These are phyloP conservation scores for Puccinia novopanici DNA, from an alignment of 1,284 basidiomycete species.

Conservation along the genomic window DNA sequence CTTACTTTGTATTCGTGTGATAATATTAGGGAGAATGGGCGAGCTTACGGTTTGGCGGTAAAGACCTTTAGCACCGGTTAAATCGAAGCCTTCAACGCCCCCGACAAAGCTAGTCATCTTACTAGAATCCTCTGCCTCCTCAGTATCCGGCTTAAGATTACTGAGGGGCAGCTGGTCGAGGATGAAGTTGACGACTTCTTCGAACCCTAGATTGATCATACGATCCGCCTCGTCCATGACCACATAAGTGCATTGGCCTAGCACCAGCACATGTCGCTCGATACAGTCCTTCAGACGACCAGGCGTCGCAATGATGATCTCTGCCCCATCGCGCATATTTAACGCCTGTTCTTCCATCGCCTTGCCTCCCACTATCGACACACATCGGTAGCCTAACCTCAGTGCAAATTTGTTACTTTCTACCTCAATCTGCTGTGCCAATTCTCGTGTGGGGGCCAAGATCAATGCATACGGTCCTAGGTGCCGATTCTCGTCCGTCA, in stretches of 20 bases:
- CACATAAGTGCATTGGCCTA: slow-evolving; percentile 93
- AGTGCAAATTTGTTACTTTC: too few relatives aligned
- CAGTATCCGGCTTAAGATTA: slow-evolving; percentile 75
- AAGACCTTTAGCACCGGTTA: slow-evolving; percentile 55
- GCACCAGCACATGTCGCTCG: slow-evolving; percentile 88
- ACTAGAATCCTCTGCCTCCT: slow-evolving; percentile 58
- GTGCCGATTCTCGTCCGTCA: too few relatives aligned
- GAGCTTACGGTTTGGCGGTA: slow-evolving; percentile 57
- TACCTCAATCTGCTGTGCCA: too few relatives aligned
- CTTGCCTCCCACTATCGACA: slow-evolving; percentile 57
- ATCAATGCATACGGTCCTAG: too few relatives aligned
- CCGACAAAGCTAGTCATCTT: slow-evolving; percentile 54
- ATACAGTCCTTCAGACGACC: slow-evolving; percentile 96
- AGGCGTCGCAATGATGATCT: slow-evolving; percentile 57
- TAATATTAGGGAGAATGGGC: neutral
- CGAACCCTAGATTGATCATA: slow-evolving; percentile 97
- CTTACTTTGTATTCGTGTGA: neutral
- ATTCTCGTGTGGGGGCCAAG: too few relatives aligned
- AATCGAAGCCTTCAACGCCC: slow-evolving; percentile 53
- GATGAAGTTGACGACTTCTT: slow-evolving; percentile 89
- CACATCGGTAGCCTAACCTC: too few relatives aligned
- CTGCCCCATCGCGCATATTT: slow-evolving; percentile 69
- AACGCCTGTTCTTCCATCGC: slow-evolving; percentile 57
- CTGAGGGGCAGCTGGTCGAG: slow-evolving; percentile 85
- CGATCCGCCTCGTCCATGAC: slow-evolving; percentile 99